Conservation (phyloP, 208 protist genomes). For the Trypanosoma conorhini region DNA sequence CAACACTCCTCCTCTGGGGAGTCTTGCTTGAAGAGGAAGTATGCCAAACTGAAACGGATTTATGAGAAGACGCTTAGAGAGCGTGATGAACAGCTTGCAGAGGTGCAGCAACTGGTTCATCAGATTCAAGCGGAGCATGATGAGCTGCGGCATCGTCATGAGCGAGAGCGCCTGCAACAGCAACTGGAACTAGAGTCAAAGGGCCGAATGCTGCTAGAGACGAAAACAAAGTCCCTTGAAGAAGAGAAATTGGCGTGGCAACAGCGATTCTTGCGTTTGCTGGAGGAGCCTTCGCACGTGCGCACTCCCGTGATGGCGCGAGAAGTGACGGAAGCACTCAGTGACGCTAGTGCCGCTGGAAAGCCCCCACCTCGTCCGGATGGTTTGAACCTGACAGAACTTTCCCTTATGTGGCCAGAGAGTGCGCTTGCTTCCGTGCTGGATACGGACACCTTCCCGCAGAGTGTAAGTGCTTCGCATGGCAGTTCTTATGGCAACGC, state of each 20-base stretch:
- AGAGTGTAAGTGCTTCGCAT: neutral
- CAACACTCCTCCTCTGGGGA: conserved; percentile 3
- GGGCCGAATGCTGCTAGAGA: conserved; percentile 11
- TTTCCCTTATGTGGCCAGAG: neutral
- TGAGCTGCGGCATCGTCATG: conserved; percentile 26
- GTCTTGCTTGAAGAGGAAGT: conserved; percentile 36
- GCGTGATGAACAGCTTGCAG: conserved; percentile 38
- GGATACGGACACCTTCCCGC: neutral
- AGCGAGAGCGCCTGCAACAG: conserved; percentile 12
- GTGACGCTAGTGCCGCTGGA: neutral
- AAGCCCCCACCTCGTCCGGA: neutral
- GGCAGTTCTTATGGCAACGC: neutral
- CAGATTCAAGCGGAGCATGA: conserved; percentile 56
- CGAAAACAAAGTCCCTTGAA: conserved; percentile 27
- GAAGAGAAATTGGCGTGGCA: conserved; percentile 52
- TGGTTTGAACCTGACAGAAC: conserved; percentile 25
- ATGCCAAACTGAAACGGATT: conserved; percentile 35
- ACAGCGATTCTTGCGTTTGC: conserved; percentile 40
- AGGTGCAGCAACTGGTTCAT: conserved; percentile 54
- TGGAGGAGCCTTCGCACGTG: conserved; percentile 21
- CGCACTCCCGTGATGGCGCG: conserved; percentile 1
- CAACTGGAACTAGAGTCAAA: conserved; percentile 23
- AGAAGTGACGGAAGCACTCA: neutral
- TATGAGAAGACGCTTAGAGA: conserved; percentile 32
- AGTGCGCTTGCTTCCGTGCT: neutral